Percentiles rank a stretch among this genome's conserved stretches.
Conservation (phyloP, 257 asterid species). For the Ballota nigra region DNA sequence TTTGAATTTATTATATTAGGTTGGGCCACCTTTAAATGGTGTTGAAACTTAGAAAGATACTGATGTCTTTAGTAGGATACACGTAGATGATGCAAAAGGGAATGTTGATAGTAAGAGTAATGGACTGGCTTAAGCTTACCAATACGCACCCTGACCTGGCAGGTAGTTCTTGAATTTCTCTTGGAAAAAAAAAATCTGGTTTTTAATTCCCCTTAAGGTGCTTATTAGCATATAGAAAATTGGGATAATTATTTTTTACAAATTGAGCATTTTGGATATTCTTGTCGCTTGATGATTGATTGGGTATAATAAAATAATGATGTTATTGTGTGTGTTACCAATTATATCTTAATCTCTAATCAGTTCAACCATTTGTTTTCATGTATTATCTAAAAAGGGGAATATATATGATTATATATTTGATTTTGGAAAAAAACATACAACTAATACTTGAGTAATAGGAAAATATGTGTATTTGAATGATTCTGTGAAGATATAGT, state of each 20-base stretch:
- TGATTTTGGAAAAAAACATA: too few species aligned
- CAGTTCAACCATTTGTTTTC: neutral
- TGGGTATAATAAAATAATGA: too few species aligned
- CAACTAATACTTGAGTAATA: too few species aligned
- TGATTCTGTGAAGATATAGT: too few species aligned
- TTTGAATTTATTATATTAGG: constrained; percentile 38
- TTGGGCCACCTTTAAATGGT: constrained; percentile 40
- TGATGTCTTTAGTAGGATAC: constrained; percentile 38
- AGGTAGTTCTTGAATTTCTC: constrained; percentile 43
- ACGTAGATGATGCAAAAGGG: constrained; percentile 37
- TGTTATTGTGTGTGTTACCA: too few species aligned
- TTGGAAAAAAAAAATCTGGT: too few species aligned
- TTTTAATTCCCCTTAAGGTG: too few species aligned
- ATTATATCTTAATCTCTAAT: neutral
- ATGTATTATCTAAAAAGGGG: too few species aligned
- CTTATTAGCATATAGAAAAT: too few species aligned
- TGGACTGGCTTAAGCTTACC: constrained; percentile 85
- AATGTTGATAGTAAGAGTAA: constrained; percentile 21
- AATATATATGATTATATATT: too few species aligned
- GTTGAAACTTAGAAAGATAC: constrained; percentile 38
- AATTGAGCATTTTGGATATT: neutral
- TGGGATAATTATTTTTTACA: too few species aligned
- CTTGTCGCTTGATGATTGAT: neutral
- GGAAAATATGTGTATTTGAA: too few species aligned
- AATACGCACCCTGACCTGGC: constrained; percentile 83